Conservation (phyloP, 176 grass and related monocot species). For the Oryza glumipatula region DNA sequence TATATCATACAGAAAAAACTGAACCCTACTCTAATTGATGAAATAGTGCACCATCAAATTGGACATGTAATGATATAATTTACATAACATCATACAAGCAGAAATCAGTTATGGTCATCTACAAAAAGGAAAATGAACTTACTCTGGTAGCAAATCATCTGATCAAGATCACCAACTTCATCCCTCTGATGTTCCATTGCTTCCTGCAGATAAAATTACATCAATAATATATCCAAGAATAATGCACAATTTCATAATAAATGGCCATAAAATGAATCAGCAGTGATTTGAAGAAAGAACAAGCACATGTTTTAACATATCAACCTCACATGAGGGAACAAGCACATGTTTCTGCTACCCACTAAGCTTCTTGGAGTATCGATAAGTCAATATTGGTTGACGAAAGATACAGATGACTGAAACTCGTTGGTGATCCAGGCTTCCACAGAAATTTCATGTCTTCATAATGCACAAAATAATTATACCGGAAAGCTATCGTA, state of each 20-base stretch:
- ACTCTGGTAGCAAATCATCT: conserved; percentile 36
- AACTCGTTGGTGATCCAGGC: neutral
- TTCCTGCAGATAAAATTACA: conserved; percentile 26
- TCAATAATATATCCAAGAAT: neutral
- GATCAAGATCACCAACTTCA: conserved; percentile 3
- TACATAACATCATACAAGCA: conserved; percentile 2
- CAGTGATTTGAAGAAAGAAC: neutral
- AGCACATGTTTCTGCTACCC: neutral
- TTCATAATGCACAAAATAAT: conserved; percentile 3
- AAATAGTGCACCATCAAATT: neutral
- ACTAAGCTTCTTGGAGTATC: neutral
- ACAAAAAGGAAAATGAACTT: conserved; percentile 29
- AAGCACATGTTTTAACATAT: neutral
- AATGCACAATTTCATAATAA: conserved; percentile 5
- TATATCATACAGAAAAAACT: conserved; percentile 19
- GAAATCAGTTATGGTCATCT: neutral
- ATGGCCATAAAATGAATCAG: conserved; percentile 5
- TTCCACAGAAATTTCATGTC: neutral
- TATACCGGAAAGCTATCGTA: neutral
- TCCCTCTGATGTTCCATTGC: neutral
- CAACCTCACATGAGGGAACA: conserved; percentile 20
- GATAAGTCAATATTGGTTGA: neutral
- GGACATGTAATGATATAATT: neutral
- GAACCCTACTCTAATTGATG: neutral
- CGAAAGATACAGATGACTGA: conserved; percentile 8